Percentiles rank a stretch among this genome's conserved stretches.
These are phyloP conservation scores for Trichomonas gallinae DNA, from an alignment of 208 protist genomes.

Conservation along the genomic window DNA sequence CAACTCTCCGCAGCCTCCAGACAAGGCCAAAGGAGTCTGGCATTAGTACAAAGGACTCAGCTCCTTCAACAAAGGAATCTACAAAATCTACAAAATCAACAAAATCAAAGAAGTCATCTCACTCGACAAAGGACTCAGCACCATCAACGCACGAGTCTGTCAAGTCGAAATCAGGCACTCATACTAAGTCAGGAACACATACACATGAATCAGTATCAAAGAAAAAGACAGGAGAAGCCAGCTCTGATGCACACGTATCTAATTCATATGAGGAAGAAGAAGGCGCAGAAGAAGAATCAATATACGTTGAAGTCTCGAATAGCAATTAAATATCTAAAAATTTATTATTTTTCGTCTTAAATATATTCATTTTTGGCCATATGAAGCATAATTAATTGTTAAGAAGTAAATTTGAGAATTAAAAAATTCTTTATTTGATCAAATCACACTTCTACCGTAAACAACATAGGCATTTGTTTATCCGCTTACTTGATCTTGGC, in stretches of 20 bases:
- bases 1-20: neutral
- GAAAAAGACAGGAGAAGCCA: neutral
- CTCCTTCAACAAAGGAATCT: neutral
- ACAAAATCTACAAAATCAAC: neutral
- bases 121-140: neutral
- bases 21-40: neutral
- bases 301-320: neutral
- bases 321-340: neutral
- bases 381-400: too few relatives aligned
- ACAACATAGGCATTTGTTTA: neutral
- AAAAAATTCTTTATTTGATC: too few relatives aligned
- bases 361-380: too few relatives aligned
- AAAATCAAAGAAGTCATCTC: too few relatives aligned
- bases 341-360: neutral
- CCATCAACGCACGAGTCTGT: neutral
- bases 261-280: neutral
- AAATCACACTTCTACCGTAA: too few relatives aligned
- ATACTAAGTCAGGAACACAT: neutral
- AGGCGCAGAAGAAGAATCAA: neutral
- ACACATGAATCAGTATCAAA: neutral
- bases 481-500: neutral
- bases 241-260: neutral
- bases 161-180: neutral
- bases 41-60: neutral
- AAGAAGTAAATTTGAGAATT: too few relatives aligned